Evolutionary conservation across 257 asterid species (phyloP).

Genomic region (Penstemon newberryi): DNA sequence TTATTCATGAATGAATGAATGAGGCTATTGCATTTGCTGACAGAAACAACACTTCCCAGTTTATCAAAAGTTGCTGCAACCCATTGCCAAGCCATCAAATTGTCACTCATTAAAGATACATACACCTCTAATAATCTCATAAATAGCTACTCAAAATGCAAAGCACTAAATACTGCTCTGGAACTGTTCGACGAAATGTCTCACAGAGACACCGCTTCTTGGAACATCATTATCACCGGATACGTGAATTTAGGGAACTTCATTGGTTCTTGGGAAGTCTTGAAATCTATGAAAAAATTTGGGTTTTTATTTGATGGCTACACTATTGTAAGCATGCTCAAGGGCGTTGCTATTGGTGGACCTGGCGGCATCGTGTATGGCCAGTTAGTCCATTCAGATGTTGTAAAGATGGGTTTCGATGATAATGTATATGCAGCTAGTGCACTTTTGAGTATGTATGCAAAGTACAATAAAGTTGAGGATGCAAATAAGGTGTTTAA

Average conservation of each 20-base stretch:
- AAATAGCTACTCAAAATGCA: conserved; percentile 57
- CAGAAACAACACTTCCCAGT: conserved; percentile 35
- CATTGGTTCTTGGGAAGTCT: conserved; percentile 52
- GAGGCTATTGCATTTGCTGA: conserved; percentile 52
- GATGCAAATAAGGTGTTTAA: conserved; percentile 60
- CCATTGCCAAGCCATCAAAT: conserved; percentile 62
- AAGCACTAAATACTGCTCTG: conserved; percentile 40
- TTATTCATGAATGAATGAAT: conserved; percentile 32
- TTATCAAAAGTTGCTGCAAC: conserved; percentile 41
- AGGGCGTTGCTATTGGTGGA: conserved; percentile 49
- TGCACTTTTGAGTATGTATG: conserved; percentile 79
- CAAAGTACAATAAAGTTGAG: conserved; percentile 56
- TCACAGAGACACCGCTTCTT: conserved; percentile 64
- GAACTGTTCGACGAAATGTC: conserved; percentile 84
- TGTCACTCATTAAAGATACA: conserved; percentile 39
- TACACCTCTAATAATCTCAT: conserved; percentile 61
- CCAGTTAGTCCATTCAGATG: conserved; percentile 65
- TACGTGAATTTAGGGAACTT: conserved; percentile 52
- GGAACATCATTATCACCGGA: conserved; percentile 79
- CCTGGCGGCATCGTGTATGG: conserved; percentile 43
- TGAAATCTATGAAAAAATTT: conserved; percentile 53
- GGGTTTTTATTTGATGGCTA: conserved; percentile 59
- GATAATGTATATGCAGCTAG: conserved; percentile 73
- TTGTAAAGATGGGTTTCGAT: conserved; percentile 59
- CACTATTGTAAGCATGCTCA: conserved; percentile 75